Evolutionary conservation across 495 filamentous ascomycete species (phyloP), one percentile per base, ranked within the genome.

Genomic region (Alectoria sarmentosa): DNA sequence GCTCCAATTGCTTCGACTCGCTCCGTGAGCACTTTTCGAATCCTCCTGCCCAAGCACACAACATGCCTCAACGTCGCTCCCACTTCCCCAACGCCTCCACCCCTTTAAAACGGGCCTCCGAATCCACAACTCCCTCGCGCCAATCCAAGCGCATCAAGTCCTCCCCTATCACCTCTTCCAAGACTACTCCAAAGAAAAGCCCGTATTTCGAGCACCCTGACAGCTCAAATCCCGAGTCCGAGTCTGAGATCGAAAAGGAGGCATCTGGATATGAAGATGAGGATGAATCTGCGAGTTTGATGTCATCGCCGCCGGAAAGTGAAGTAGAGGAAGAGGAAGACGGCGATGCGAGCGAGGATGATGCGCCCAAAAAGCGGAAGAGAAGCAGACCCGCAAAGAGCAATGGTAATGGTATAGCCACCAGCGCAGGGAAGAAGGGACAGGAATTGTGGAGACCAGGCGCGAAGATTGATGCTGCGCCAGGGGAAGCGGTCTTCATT

Each of bases 401-500:
- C 46, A 69, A 46, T 36, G 62, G 41, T 42, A 65, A 67, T 44
- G 46, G 69, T 17, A n/a, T 28, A 9, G 62, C 52, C n/a, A 49
- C 59, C 39, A 42, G 41, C 36, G 64, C 38, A 39, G 62, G 58
- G 37, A 57, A 70, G 58, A 77, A 78, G 69, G 76, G 76, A 21
- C 75, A 82, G 69, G 82, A 87, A 63, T 70, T 84, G 11, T 86
- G 83, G 84, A 76, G 80, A 66, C 76, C 78, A 66, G 85, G 84
- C 7, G 81, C 84, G 48, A 84, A 78, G 55, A 77, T 77, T 28
- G 80, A 81, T 3, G 71, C 86, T n/a, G 82, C 76, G 13, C 84
- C 85, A 15, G 86, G 85, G 5, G 83, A 82, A 65, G 81, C 86
- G 66, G 76, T 88, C 17, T 83, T 91, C 69, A 87, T 90, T 67